Base-by-base conservation (phyloP, 1,284 basidiomycete genomes). In the Tetrapyrgos nigripes region DNA sequence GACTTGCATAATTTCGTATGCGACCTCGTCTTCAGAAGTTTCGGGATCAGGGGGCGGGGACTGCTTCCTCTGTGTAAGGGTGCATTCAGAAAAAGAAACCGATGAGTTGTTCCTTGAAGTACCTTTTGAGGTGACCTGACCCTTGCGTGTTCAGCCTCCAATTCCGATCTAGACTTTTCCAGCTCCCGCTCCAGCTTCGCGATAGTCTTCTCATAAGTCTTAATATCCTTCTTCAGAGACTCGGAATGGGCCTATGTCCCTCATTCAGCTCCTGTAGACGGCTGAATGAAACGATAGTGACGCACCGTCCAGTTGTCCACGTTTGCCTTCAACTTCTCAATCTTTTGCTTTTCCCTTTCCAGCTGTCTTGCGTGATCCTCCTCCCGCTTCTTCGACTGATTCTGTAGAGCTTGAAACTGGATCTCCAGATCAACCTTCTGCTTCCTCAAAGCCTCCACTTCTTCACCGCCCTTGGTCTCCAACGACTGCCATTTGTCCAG, bases 401-500 rank as follows among this genome's bases (percentile, higher is more conserved):
- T 70, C 62, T 81, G 78, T 4, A 87, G 70, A 43, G 83, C 80
- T 53, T 77, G 75, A 13, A 85, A 74, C 56, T 83, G 74, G 2
- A 83, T 73, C 59, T 91, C 87, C 13, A 90, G 74, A 37, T 85
- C 81, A 13, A 81, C 74, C 17, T 81, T 82, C 54, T 78, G 75
- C 67, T 85, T 86, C 46, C 86, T 80, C 58, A 81, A 71, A 3
- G 74, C 70, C 55, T 87, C 88, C 9, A 80, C 75, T 49, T 88
- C 85, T 11, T 76, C 80, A 17, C 80, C 85, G 52, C 85, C 88
- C 55, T 83, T 85, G 27, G 75, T 85, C 65, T 91, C 91, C 13
- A 90, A 70, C 26, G 73, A 80, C 65, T 88, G 79, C 88, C 87
- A 91, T 65, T 88, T 84, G 50, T 83, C 81, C 11, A 91, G 72